phyloP scores from a whole-genome alignment of 2,329 filamentous ascomycete genomes.

The Daldinia sp. region DNA sequence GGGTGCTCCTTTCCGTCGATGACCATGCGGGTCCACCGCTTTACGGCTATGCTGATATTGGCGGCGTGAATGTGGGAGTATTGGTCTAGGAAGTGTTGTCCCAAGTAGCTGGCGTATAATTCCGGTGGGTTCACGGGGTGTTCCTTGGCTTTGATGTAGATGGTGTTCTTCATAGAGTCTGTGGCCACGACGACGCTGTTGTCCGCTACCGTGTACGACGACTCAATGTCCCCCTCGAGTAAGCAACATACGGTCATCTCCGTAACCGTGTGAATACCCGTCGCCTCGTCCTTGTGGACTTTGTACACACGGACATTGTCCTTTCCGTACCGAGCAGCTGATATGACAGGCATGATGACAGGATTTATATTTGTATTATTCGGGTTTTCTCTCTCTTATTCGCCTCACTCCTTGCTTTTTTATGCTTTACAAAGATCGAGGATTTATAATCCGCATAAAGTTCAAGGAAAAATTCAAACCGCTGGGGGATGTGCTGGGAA shows the following conservation, averaged over 20 bases:
- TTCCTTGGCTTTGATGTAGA: conserved; percentile 94
- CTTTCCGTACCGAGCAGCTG: conserved; percentile 83
- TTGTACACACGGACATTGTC: conserved; percentile 99
- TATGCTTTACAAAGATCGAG: not conserved
- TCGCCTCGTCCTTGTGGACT: conserved; percentile 80
- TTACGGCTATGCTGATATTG: conserved; percentile 81
- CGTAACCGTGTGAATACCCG: conserved; percentile 82
- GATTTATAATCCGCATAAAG: conserved; percentile 6
- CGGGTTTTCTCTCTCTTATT: not conserved
- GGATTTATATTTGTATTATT: conserved; percentile 4
- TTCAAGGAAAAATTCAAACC: conserved; percentile 1
- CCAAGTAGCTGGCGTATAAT: conserved; percentile 85
- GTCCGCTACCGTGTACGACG: conserved; percentile 89
- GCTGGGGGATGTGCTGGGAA: conserved; percentile 6
- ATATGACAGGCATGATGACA: conserved; percentile 61
- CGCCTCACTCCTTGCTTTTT: conserved; percentile 1
- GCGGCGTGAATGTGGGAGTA: conserved; percentile 90
- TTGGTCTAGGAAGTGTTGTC: conserved; percentile 85
- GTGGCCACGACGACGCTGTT: conserved; percentile 96
- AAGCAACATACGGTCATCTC: conserved; percentile 96
- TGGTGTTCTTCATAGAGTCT: conserved; percentile 97
- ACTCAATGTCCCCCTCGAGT: conserved; percentile 90
- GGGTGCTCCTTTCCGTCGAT: conserved; percentile 91
- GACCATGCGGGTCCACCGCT: conserved; percentile 90
- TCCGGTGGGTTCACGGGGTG: conserved; percentile 92